These are phyloP conservation scores for Crithidia fasciculata DNA, from an alignment of 208 protist genomes.

Conservation along the genomic window DNA sequence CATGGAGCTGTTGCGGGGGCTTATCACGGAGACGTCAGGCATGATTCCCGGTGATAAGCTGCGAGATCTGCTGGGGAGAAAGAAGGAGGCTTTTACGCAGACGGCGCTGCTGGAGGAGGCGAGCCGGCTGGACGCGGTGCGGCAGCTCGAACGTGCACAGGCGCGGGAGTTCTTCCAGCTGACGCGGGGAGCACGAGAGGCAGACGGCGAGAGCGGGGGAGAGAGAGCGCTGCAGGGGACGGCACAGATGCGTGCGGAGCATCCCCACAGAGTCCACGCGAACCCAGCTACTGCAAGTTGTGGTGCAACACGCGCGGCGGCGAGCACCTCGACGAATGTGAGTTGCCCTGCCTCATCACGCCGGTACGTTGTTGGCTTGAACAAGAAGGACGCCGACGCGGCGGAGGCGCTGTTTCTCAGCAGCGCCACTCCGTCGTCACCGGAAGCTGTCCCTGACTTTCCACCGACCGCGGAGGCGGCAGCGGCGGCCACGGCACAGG, in stretches of 20 bases:
- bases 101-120: constrained; percentile 61
- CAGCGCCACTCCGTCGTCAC: too few species aligned
- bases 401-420: constrained; percentile 15
- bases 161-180: constrained; percentile 48
- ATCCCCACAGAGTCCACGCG: too few species aligned
- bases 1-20: constrained; percentile 83
- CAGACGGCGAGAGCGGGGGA: too few species aligned
- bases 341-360: neutral
- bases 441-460: neutral
- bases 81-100: constrained; percentile 52
- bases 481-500: constrained; percentile 19
- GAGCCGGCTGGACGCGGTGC: constrained; percentile 51
- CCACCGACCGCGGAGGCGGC: neutral
- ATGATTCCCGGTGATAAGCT: constrained; percentile 86
- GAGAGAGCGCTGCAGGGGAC: too few species aligned
- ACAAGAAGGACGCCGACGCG: neutral
- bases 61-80: constrained; percentile 65
- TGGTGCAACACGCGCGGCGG: too few species aligned
- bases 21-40: constrained; percentile 89
- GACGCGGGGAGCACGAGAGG: neutral
- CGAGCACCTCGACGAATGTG: too few species aligned
- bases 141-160: constrained; percentile 45
- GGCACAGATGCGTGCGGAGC: too few species aligned
- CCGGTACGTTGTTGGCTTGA: constrained; percentile 9
- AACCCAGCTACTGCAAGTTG: too few species aligned